A percentile compares a stretch with the other conserved stretches of the same genome.
These are phyloP conservation scores for Colletotrichum destructivum DNA, from an alignment of 2,329 filamentous ascomycete species.

Conservation along the genomic window DNA sequence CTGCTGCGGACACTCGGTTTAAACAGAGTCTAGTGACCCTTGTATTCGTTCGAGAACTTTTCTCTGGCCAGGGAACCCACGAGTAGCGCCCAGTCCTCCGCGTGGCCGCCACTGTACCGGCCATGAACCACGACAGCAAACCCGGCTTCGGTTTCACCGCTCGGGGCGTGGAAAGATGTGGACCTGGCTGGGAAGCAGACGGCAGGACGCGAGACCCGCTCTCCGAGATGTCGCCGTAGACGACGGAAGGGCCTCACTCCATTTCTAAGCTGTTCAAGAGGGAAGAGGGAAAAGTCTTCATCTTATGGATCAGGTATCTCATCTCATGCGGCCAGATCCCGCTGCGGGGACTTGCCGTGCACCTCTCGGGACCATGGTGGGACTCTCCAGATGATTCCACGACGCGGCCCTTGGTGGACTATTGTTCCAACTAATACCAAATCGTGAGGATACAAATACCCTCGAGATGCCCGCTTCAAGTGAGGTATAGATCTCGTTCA, in stretches of 20 bases:
- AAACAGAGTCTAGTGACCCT: not conserved
- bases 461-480: slow-evolving; percentile 26
- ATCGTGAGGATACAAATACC: slow-evolving; percentile 26
- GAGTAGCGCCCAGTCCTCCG: not conserved
- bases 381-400: slow-evolving; percentile 41
- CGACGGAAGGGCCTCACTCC: slow-evolving; percentile 4
- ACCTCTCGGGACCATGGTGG: slow-evolving; percentile 6
- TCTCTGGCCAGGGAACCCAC: slow-evolving; percentile 24
- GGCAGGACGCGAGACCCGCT: slow-evolving; percentile 27
- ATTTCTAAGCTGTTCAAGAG: slow-evolving; percentile 26
- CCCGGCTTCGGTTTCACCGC: slow-evolving; percentile 32
- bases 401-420: slow-evolving; percentile 21
- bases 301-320: slow-evolving; percentile 17
- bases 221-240: slow-evolving; percentile 39
- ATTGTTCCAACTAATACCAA: slow-evolving; percentile 25
- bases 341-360: slow-evolving; percentile 26
- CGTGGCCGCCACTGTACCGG: not conserved
- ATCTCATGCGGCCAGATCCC: slow-evolving; percentile 21
- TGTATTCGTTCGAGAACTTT: slow-evolving; percentile 30
- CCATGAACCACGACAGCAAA: not conserved
- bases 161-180: not conserved
- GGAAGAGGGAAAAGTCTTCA: slow-evolving; percentile 25
- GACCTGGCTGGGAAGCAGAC: slow-evolving; percentile 5
- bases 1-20: slow-evolving; percentile 11
- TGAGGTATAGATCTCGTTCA: not conserved